Base-by-base conservation (phyloP, 192 early-diverging fungal genomes). In the Backusella parvicylindrica region DNA sequence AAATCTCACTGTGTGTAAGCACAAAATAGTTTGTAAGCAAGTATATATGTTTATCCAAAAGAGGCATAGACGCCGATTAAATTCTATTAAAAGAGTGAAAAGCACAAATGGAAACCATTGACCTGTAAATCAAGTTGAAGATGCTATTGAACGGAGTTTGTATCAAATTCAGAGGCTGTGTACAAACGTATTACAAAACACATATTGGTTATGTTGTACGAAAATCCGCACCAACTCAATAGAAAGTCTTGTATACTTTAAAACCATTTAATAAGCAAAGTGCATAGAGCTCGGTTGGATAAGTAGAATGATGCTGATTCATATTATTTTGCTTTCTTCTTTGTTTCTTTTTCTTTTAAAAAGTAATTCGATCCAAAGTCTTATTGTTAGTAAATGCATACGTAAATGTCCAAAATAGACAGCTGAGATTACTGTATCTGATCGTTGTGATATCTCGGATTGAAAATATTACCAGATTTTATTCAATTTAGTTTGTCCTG, bases 401-500 rank as follows among this genome's bases (percentile, higher is more conserved):
- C 53, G 12, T 60, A 60, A 26, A 60, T 2, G 23, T 60, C 53
- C 53, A 60, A 60, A 60, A 60, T 60, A 60, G 53, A 60, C 53
- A 60, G 53, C 53, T 60, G 53, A 60, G 53, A 60, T 60, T 12
- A 26, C 23, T 38, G 53, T 28, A 28, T 26, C 23, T 60, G 53
- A 60, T 60, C 53, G 26, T 60, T 60, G 53, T 28, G 53, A 60
- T 60, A 60, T 60, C 53, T 60, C 23, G 53, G 53, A 28, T 60
- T 60, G 9, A 60, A 60, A 60, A 60, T 60, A 23, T 28, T 60
- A 60, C 53, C 28, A 60, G 53, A 60, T 60, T 60, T 60, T 60
- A 60, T 60, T 60, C 53, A 60, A 60, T 60, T 60, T 60, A 60
- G 53, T 60, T 60, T 60, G 53, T 56, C 50, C 50, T 26, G 50